Evolutionary conservation across 2,329 filamentous ascomycete species (phyloP), one percentile per base, ranked within the genome.

Genomic region (Talaromyces sp.): DNA sequence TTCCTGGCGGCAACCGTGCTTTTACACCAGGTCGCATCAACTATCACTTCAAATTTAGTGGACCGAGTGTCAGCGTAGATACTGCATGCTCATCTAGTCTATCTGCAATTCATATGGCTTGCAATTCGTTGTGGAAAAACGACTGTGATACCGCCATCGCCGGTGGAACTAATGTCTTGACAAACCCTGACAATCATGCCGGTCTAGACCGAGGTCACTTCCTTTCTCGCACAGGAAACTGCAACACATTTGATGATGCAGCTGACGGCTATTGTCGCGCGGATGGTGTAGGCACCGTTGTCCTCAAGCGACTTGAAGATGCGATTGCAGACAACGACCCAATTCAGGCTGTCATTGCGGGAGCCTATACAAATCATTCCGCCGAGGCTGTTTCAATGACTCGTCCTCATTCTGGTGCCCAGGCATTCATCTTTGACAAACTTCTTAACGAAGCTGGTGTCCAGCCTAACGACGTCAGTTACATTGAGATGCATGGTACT

Each of bases 111-210:
- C 87, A 92, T 69, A 78, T 90, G 4, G 85, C 87, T 14, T 93
- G 90, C 77, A 88, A 87, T 3, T 86, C 91, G 0, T 80, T 93
- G 6, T 89, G 88, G 85, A 85, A 85, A 8, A 86, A 87, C 56
- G 91, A 95, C 69, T 90, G 88, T 66, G 91, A 95, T 73, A 93
- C 89, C 7, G 91, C 90, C 1, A 87, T 93, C 39, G 89, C 90
- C 2, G 91, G 92, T 65, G 92, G 92, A 67, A 79, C 90, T n/a
- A 93, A 91, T 63, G 60, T 76, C 11, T 82, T 93, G 77, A 93
- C 90, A 57, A 92, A 92, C 76, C 88, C 90, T 0, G 90, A 93
- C 75, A 90, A 89, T 80, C 92, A 90, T 77, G 84, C 88, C 6
- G 90, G 89, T 69, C 81, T 93, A 1, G 88, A 87, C 73, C 86